Base-by-base conservation (phyloP, 2,329 filamentous ascomycete genomes). In the Trichophyton mentagrophytes region DNA sequence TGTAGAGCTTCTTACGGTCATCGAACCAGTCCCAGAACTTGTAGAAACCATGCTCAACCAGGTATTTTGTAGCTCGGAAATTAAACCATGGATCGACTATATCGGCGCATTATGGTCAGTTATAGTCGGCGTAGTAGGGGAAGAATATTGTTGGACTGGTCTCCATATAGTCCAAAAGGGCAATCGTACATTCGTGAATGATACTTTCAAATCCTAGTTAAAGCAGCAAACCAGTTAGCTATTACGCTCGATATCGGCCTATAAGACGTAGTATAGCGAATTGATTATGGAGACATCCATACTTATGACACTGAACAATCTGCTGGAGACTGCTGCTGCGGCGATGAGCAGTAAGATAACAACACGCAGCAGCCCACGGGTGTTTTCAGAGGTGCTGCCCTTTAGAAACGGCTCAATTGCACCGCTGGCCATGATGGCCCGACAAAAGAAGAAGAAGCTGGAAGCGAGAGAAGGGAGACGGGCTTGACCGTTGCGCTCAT, bases 1-100 rank as follows among this genome's bases (percentile, higher is more conserved):
- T 44, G 73, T 13, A 22, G 20, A 22, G 44, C 17, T 47, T 25
- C 83, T 65, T 80, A 86, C 93, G 86, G 80, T 99, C 93, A 77
- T 99, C 93, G 72, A 99, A 99, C 93, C 93, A 99, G 75, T 99
- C 92, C 93, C 93, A 99, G 74, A 99, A 99, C 75, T 88, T 90
- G 76, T 96, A 95, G 79, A 99, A 97, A 69, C 93, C 93, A 85
- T 99, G 85, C 72, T 92, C 84, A 61, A 99, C 89, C 61, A 99
- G 84, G 72, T 99, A 97, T 77, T 97, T 97, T 61, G 93, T 97
- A 67, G 93, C 93, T 76, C 93, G 84, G 78, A 99, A 99, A 78
- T 99, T 99, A 80, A 99, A 99, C 93, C 93, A 99, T 40, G 93
- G 93, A 77, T 99, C 93, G 78, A 99, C 92, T 99, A 72, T 51